phyloP scores from a whole-genome alignment of 139 green algal species.

The Gonium pectorale region DNA sequence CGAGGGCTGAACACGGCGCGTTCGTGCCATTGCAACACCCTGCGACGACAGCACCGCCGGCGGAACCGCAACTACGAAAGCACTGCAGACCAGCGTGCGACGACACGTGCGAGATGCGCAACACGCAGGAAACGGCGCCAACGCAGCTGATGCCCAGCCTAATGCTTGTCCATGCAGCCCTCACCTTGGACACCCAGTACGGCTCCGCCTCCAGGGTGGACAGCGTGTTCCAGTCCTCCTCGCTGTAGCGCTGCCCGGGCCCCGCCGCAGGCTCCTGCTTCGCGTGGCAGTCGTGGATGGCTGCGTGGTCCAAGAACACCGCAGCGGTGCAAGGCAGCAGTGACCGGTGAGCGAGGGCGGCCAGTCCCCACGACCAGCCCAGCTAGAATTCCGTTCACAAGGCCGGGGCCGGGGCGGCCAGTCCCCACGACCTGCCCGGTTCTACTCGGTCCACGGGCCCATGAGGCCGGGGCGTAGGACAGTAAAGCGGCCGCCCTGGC shows the following conservation, averaged over 20 bases:
- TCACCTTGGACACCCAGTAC: slow-evolving; percentile 85
- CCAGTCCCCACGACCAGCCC: neutral
- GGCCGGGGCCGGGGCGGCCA: neutral
- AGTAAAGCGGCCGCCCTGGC: neutral
- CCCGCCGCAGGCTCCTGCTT: slow-evolving; percentile 60
- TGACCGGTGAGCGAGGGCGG: neutral
- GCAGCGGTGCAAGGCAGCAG: neutral
- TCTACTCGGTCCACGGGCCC: neutral
- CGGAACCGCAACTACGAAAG: too few relatives aligned
- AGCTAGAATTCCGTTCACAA: neutral
- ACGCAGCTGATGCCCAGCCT: too few relatives aligned
- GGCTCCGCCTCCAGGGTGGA: slow-evolving; percentile 67
- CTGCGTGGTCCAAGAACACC: too few relatives aligned
- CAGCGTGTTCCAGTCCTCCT: slow-evolving; percentile 85
- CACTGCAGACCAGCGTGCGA: too few relatives aligned
- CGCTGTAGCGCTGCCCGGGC: slow-evolving; percentile 57
- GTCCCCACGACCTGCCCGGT: neutral
- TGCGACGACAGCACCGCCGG: too few relatives aligned
- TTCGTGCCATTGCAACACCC: too few relatives aligned
- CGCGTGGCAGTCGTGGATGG: slow-evolving; percentile 66
- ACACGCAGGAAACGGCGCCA: too few relatives aligned
- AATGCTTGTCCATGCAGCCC: too few relatives aligned
- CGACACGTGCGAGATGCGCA: too few relatives aligned
- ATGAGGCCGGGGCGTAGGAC: neutral
- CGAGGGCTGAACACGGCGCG: too few relatives aligned